These are phyloP conservation scores for Chlamydomonas incerta DNA, from an alignment of 139 green algal genomes.

Conservation along the genomic window DNA sequence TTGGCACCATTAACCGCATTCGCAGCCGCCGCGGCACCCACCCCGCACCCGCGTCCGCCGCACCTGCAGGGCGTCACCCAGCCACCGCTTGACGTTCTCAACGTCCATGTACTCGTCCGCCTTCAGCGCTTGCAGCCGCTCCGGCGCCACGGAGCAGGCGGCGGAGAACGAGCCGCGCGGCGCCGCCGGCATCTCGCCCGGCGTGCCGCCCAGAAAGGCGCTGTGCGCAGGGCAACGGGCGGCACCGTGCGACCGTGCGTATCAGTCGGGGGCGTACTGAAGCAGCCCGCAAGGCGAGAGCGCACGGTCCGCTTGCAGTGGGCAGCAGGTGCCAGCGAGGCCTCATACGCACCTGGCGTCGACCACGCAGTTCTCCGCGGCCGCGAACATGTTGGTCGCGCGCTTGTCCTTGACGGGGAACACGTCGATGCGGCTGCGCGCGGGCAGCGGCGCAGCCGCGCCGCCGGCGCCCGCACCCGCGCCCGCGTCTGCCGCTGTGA, in stretches of 20 bases:
- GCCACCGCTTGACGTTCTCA: conserved; percentile 2
- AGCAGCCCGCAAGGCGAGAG: too few relatives aligned
- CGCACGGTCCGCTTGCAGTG: too few relatives aligned
- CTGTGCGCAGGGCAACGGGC: too few relatives aligned
- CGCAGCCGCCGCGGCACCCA: too few relatives aligned
- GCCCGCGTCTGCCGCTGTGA: background rate
- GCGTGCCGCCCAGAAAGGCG: conserved; percentile 8
- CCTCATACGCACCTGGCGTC: conserved; percentile 26
- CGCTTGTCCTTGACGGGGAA: conserved; percentile 9
- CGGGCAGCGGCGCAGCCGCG: background rate
- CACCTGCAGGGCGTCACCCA: conserved; percentile 1
- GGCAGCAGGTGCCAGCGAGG: too few relatives aligned
- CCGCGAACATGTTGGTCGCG: background rate
- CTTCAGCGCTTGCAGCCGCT: background rate
- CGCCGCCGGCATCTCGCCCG: background rate
- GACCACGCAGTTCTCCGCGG: background rate
- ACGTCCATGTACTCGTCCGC: background rate
- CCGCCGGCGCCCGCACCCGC: too few relatives aligned
- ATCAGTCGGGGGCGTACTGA: too few relatives aligned
- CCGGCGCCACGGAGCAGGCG: background rate
- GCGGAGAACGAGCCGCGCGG: background rate
- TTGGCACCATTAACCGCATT: too few relatives aligned
- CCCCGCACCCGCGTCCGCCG: too few relatives aligned
- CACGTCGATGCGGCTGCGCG: background rate
- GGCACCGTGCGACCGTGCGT: too few relatives aligned